Conservation (phyloP, 164 flowering plant genomes). For the Magnolia officinalis region DNA sequence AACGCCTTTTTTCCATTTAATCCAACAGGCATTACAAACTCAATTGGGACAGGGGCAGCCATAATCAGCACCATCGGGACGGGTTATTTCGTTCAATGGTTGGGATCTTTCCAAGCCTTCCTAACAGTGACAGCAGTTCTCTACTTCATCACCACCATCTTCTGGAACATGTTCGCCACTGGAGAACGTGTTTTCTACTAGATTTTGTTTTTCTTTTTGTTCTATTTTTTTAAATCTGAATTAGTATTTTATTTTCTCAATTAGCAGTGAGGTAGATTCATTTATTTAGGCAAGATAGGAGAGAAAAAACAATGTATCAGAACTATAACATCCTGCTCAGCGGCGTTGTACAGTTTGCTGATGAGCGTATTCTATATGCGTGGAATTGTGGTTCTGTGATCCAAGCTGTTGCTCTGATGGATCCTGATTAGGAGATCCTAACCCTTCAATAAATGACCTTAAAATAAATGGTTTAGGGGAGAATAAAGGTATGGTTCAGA, state of each 20-base stretch:
- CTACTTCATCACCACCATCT: constrained; percentile 65
- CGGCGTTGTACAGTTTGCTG: not conserved
- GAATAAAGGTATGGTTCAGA: too few species aligned
- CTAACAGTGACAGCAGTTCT: constrained; percentile 73
- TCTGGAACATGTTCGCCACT: constrained; percentile 86
- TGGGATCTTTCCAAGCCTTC: constrained; percentile 96
- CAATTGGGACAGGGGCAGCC: constrained; percentile 84
- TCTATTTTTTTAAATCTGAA: not conserved
- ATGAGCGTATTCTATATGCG: not conserved
- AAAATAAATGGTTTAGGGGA: too few species aligned
- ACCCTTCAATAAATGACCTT: too few species aligned
- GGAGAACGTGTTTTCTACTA: constrained; percentile 76
- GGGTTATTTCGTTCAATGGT: constrained; percentile 91
- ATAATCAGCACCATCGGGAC: constrained; percentile 92
- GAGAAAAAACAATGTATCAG: not conserved
- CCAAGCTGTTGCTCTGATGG: not conserved
- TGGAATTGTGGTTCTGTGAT: not conserved
- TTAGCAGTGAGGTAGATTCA: not conserved
- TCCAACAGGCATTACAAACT: constrained; percentile 73
- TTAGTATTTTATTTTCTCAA: not conserved
- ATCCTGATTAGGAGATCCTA: not conserved
- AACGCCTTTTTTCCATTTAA: not conserved
- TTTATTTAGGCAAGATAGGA: not conserved
- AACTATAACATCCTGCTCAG: not conserved
- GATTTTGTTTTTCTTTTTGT: not conserved